Percentiles rank a stretch among this genome's conserved stretches.
These are phyloP conservation scores for Ustilago hordei DNA, from an alignment of 1,284 basidiomycete species.

Conservation along the genomic window DNA sequence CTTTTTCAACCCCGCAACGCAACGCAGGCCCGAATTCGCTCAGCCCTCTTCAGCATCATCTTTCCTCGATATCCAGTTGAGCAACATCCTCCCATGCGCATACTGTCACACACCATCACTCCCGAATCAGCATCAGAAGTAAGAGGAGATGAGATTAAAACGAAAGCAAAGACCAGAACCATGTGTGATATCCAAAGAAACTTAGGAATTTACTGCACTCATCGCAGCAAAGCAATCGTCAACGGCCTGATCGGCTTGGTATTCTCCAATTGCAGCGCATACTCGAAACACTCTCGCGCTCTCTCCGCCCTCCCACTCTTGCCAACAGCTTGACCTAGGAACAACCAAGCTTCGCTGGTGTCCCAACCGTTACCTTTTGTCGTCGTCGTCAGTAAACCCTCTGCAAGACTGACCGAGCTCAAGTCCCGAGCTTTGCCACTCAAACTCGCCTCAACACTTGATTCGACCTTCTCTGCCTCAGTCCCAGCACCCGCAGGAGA, in stretches of 20 bases:
- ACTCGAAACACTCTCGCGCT: conserved; percentile 59
- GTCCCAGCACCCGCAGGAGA: conserved; percentile 2
- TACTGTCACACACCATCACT: not conserved
- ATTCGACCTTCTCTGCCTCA: conserved; percentile 17
- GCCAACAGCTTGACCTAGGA: conserved; percentile 57
- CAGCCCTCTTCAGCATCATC: too few relatives aligned
- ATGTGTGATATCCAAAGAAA: not conserved
- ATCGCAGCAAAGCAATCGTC: conserved; percentile 34
- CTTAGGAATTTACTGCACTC: not conserved
- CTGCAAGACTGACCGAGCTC: conserved; percentile 60
- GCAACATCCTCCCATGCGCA: too few relatives aligned
- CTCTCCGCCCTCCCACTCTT: conserved; percentile 38
- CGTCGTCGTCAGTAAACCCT: conserved; percentile 59
- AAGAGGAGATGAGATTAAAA: not conserved
- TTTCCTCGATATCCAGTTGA: not conserved
- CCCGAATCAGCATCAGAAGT: not conserved
- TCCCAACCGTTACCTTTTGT: conserved; percentile 61
- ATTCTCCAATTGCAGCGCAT: conserved; percentile 62
- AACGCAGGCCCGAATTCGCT: not conserved
- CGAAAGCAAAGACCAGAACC: not conserved
- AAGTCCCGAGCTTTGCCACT: conserved; percentile 50
- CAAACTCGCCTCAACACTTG: conserved; percentile 45
- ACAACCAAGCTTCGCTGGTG: conserved; percentile 65
- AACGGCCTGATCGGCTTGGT: conserved; percentile 51
- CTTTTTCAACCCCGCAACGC: not conserved